Conservation (phyloP, 345 rosid genomes). For the Clarkia xantiana region DNA sequence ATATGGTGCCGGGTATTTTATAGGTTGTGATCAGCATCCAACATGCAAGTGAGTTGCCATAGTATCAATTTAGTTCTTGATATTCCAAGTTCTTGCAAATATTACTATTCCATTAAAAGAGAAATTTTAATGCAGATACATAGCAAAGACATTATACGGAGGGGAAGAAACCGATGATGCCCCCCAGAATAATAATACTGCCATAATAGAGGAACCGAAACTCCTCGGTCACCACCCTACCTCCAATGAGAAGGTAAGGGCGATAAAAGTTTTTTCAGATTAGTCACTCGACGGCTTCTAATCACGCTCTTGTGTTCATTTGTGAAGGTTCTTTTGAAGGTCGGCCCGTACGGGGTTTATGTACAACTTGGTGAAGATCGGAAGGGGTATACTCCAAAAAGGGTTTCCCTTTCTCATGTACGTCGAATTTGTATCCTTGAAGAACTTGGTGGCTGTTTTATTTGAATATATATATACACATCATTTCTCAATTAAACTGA, state of each 20-base stretch:
- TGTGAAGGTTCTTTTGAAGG: constrained; percentile 62
- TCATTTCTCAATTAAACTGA: background rate
- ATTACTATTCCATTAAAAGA: too few species aligned
- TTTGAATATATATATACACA: too few species aligned
- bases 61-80: too few species aligned
- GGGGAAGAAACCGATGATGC: constrained; percentile 52
- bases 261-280: background rate
- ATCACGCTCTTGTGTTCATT: background rate
- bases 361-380: constrained; percentile 92
- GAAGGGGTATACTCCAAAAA: constrained; percentile 55
- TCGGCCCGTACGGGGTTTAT: constrained; percentile 85
- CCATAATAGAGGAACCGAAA: constrained; percentile 57
- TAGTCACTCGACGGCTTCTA: background rate
- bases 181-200: constrained; percentile 20
- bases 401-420: constrained; percentile 73
- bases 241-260: constrained; percentile 67
- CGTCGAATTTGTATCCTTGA: too few species aligned
- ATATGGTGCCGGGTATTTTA: constrained; percentile 75
- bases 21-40: constrained; percentile 89
- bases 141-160: constrained; percentile 73
- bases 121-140: constrained; percentile 32
- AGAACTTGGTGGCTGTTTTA: too few species aligned
- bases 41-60: constrained; percentile 70
- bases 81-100: too few species aligned
- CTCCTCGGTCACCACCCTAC: constrained; percentile 65